Evolutionary conservation across 2,329 filamentous ascomycete species (phyloP).

Genomic region (Ophiostoma quercus): DNA sequence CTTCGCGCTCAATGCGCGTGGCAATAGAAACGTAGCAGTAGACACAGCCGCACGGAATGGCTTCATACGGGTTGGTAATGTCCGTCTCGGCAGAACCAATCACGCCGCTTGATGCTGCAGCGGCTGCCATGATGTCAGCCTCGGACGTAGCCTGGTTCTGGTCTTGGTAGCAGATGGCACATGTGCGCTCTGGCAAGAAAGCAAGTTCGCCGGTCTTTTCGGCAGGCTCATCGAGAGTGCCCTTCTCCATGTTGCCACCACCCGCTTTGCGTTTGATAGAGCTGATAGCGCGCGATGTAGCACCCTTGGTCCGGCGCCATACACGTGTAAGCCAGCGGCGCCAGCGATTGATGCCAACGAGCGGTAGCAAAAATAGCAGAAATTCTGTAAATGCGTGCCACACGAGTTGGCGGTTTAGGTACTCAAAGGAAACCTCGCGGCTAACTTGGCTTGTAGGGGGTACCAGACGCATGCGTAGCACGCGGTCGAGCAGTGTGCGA

Average conservation of each 20-base stretch:
- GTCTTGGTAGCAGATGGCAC: constrained; percentile 93
- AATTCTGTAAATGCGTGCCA: constrained; percentile 99
- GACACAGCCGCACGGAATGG: constrained; percentile 80
- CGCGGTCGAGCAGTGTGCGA: constrained; percentile 79
- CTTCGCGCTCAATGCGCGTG: constrained; percentile 80
- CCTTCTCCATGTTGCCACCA: neutral
- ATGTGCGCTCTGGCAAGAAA: constrained; percentile 88
- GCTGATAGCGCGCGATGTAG: constrained; percentile 45
- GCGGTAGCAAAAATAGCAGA: constrained; percentile 79
- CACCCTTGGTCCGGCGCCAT: constrained; percentile 74
- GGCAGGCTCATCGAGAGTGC: constrained; percentile 43
- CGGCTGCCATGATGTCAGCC: constrained; percentile 65
- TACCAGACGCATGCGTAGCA: constrained; percentile 77
- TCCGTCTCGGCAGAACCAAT: constrained; percentile 86
- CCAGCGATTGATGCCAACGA: constrained; percentile 94
- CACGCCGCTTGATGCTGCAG: constrained; percentile 67
- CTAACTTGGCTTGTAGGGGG: constrained; percentile 80
- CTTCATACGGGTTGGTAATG: constrained; percentile 92
- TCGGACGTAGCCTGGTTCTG: constrained; percentile 75
- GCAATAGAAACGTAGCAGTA: constrained; percentile 98
- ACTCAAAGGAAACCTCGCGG: constrained; percentile 93
- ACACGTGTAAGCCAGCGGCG: constrained; percentile 77
- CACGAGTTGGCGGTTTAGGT: constrained; percentile 92
- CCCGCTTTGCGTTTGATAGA: constrained; percentile 20
- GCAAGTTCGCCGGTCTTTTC: constrained; percentile 64